Percentiles rank a stretch among this genome's conserved stretches.
These are phyloP conservation scores for Aciculosporium take DNA, from an alignment of 2,329 filamentous ascomycete species.

Conservation along the genomic window DNA sequence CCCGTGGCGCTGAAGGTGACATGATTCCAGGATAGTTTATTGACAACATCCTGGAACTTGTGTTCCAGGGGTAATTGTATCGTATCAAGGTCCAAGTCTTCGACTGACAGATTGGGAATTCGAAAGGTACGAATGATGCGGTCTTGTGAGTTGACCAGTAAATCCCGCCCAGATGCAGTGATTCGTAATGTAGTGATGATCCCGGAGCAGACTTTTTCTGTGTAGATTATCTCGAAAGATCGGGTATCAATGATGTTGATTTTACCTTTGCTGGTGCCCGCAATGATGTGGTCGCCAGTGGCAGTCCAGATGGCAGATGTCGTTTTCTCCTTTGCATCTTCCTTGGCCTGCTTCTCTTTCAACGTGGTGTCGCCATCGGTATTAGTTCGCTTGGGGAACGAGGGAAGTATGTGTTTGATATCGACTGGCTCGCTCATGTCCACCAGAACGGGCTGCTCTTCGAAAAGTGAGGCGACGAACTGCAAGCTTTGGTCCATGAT, in stretches of 20 bases:
- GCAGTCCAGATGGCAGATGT: constrained; percentile 83
- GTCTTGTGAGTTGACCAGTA: constrained; percentile 88
- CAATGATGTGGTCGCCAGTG: constrained; percentile 74
- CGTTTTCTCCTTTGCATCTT: constrained; percentile 89
- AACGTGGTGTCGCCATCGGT: constrained; percentile 53
- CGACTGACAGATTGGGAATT: constrained; percentile 59
- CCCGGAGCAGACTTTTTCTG: constrained; percentile 72
- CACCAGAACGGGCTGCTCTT: constrained; percentile 81
- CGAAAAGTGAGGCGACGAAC: constrained; percentile 85
- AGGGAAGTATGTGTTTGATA: constrained; percentile 64
- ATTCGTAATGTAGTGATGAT: constrained; percentile 80
- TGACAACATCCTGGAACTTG: constrained; percentile 96
- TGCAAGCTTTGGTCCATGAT: constrained; percentile 42
- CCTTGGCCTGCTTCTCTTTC: constrained; percentile 73
- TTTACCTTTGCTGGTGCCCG: constrained; percentile 90
- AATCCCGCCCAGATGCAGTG: constrained; percentile 64
- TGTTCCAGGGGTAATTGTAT: constrained; percentile 88
- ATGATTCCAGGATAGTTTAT: constrained; percentile 90
- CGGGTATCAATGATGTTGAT: constrained; percentile 85
- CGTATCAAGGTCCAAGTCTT: constrained; percentile 65
- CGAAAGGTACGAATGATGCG: constrained; percentile 88
- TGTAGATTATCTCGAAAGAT: constrained; percentile 73
- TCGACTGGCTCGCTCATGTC: constrained; percentile 59
- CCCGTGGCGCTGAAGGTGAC: constrained; percentile 88
- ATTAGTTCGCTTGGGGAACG: constrained; percentile 61